These are phyloP conservation scores for Juncus inflexus DNA, from an alignment of 176 grass and related monocot species.

Conservation along the genomic window DNA sequence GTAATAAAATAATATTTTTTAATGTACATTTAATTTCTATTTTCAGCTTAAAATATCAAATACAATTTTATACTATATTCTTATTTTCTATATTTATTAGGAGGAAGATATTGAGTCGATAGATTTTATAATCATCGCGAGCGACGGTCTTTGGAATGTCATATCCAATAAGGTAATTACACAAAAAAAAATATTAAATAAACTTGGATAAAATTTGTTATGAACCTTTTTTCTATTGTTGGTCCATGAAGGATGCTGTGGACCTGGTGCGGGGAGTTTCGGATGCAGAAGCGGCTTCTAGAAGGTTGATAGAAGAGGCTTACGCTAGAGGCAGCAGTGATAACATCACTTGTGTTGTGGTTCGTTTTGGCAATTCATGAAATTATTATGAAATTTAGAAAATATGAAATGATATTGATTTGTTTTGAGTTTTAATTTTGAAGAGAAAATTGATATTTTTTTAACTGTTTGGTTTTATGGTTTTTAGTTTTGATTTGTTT, in stretches of 20 bases:
- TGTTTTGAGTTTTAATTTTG: too few species aligned
- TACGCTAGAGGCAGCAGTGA: slow-evolving; percentile 38
- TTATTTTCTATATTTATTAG: slow-evolving; percentile 18
- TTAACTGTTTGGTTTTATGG: too few species aligned
- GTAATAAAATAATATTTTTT: slow-evolving; percentile 3
- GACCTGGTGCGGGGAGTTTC: slow-evolving; percentile 22
- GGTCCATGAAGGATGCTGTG: slow-evolving; percentile 35
- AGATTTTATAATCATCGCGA: slow-evolving; percentile 44
- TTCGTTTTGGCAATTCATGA: slow-evolving; percentile 25
- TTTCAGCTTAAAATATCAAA: too few species aligned
- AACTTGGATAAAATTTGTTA: not conserved
- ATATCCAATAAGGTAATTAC: slow-evolving; percentile 37
- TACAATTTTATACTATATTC: too few species aligned
- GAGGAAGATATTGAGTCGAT: slow-evolving; percentile 33
- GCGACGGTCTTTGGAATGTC: slow-evolving; percentile 49
- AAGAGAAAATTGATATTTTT: too few species aligned
- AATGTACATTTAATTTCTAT: not conserved
- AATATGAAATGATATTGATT: too few species aligned
- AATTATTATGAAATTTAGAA: too few species aligned
- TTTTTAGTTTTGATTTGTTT: too few species aligned
- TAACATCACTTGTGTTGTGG: slow-evolving; percentile 43
- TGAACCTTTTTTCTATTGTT: not conserved
- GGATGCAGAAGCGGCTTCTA: slow-evolving; percentile 36
- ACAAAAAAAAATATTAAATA: slow-evolving; percentile 3
- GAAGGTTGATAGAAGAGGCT: slow-evolving; percentile 42